A percentile compares a stretch with the other conserved stretches of the same genome.
These are phyloP conservation scores for Phaffomyces opuntiae DNA, from an alignment of 805 yeast species.

Conservation along the genomic window DNA sequence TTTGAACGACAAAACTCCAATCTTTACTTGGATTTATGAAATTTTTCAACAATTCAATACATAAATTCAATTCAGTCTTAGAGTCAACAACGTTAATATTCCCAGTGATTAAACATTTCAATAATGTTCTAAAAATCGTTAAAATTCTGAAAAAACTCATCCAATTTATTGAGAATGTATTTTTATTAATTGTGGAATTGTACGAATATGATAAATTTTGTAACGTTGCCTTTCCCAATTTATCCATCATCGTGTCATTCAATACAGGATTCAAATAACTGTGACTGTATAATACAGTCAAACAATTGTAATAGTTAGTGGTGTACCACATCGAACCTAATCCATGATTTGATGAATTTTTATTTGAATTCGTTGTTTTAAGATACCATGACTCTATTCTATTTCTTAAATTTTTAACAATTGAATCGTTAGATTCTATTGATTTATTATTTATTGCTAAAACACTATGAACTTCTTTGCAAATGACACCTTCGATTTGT, in stretches of 20 bases:
- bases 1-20: conserved; percentile 41
- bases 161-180: conserved; percentile 42
- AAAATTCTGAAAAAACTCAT: conserved; percentile 42
- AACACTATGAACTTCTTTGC: conserved; percentile 40
- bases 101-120: conserved; percentile 42
- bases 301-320: conserved; percentile 39
- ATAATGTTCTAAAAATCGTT: conserved; percentile 39
- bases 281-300: conserved; percentile 42
- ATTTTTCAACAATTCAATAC: conserved; percentile 40
- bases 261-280: conserved; percentile 42
- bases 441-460: conserved; percentile 28
- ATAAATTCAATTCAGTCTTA: conserved; percentile 41
- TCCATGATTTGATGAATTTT: not conserved
- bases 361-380: conserved; percentile 12
- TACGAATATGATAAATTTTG: conserved; percentile 41
- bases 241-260: conserved; percentile 31
- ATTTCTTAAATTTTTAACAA: conserved; percentile 10
- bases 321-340: conserved; percentile 26
- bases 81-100: conserved; percentile 39
- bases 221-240: conserved; percentile 38
- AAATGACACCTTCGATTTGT: conserved; percentile 41
- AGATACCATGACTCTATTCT: conserved; percentile 32
- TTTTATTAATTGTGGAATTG: conserved; percentile 33
- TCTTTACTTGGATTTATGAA: conserved; percentile 32
- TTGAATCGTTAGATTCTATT: conserved; percentile 4